A percentile compares a stretch with the other conserved stretches of the same genome.
phyloP scores from a whole-genome alignment of 495 filamentous ascomycete species.

The Cercophora sp. region DNA sequence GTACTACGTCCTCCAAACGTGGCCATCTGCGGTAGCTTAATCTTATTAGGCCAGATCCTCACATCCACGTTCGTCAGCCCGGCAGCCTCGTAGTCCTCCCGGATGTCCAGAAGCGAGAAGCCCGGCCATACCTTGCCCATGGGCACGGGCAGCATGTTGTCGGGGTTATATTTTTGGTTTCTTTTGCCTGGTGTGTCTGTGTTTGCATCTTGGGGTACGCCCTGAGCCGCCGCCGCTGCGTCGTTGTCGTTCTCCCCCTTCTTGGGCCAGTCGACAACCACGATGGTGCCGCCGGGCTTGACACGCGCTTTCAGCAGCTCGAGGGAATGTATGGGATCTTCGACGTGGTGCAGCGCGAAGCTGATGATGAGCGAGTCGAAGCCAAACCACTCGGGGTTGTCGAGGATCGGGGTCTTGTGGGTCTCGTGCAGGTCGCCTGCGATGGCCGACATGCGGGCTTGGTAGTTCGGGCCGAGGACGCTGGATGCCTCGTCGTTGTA shows the following conservation, averaged over 20 bases:
- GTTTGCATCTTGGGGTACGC: not conserved
- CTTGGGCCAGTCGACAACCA: not conserved
- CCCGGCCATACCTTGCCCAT: not conserved
- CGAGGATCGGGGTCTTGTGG: not conserved
- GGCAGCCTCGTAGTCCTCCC: not conserved
- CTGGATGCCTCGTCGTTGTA: not conserved
- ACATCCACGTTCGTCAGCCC: not conserved
- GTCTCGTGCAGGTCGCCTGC: not conserved
- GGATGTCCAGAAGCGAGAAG: not conserved
- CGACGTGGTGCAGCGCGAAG: not conserved
- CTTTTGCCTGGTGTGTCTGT: not conserved
- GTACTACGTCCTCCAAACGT: not conserved
- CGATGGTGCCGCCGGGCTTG: not conserved
- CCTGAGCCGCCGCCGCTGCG: too few species aligned
- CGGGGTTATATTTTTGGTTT: not conserved
- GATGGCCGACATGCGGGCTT: not conserved
- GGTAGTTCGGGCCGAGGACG: not conserved
- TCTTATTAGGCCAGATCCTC: not conserved
- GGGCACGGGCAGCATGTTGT: not conserved
- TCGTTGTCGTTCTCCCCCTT: too few species aligned
- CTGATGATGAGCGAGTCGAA: not conserved
- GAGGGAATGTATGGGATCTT: not conserved
- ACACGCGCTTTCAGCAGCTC: not conserved
- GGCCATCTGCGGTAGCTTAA: not conserved
- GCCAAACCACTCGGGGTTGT: not conserved